A percentile compares a stretch with the other conserved stretches of the same genome.
Conservation (phyloP, 495 filamentous ascomycete genomes). For the Neurospora sublineolata region DNA sequence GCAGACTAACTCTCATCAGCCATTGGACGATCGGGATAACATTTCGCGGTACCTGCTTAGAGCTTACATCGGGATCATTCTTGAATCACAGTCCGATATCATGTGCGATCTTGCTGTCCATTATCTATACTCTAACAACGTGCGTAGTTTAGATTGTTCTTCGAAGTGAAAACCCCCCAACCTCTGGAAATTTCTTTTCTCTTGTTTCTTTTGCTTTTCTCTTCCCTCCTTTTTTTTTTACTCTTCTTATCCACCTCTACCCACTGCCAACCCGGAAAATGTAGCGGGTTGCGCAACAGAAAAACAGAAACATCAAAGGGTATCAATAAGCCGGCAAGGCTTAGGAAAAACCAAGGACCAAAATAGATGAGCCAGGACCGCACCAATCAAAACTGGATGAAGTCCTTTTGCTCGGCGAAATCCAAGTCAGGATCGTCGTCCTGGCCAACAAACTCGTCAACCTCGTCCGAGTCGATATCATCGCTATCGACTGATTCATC, state of each 20-base stretch:
- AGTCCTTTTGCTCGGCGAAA: constrained; percentile 35
- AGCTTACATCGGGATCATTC: not conserved
- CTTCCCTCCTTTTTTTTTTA: constrained; percentile 1
- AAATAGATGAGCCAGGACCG: not conserved
- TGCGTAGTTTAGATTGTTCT: not conserved
- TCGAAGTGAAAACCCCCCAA: not conserved
- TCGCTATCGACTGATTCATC: constrained; percentile 70
- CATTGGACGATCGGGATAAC: not conserved
- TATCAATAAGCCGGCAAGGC: constrained; percentile 8
- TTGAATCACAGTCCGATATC: not conserved
- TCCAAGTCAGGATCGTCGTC: constrained; percentile 28
- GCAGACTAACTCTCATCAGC: not conserved
- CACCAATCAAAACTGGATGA: constrained; percentile 31
- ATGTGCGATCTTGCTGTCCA: not conserved
- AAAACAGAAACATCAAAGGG: constrained; percentile 6
- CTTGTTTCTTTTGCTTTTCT: constrained; percentile 1
- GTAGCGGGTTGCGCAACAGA: not conserved
- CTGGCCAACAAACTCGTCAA: constrained; percentile 56
- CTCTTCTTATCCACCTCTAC: not conserved
- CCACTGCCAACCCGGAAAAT: not conserved
- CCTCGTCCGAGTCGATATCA: constrained; percentile 80
- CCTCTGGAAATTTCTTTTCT: not conserved
- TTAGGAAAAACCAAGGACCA: not conserved
- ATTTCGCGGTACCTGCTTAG: not conserved
- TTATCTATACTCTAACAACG: not conserved